Evolutionary conservation across 805 yeast species (phyloP).

Genomic region (Barnettozyma californica): DNA sequence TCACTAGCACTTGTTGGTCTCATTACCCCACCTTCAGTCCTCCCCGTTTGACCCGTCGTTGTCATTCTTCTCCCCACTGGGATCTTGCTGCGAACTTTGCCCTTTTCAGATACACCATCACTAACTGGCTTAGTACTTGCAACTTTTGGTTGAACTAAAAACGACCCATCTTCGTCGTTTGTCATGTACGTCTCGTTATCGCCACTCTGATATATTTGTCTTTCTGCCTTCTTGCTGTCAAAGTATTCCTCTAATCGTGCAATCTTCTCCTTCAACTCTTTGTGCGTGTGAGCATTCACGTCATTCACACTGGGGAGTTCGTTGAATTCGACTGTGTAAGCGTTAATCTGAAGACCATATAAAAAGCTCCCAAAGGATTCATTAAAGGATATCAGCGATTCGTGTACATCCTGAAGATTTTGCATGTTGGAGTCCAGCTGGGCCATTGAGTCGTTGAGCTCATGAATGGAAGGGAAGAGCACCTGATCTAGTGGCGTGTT

Average conservation of each 20-base stretch:
- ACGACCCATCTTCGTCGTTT: constrained; percentile 28
- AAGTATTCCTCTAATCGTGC: constrained; percentile 17
- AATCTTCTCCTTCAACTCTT: constrained; percentile 20
- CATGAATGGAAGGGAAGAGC: constrained; percentile 36
- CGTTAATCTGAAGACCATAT: constrained; percentile 77
- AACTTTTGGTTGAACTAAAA: constrained; percentile 24
- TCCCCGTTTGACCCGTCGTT: constrained; percentile 7
- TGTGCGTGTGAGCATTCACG: constrained; percentile 10
- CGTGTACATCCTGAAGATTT: constrained; percentile 54
- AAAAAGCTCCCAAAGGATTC: constrained; percentile 74
- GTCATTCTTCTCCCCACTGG: constrained; percentile 10
- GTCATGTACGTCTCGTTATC: constrained; percentile 28
- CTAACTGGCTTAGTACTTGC: background rate
- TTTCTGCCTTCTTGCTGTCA: constrained; percentile 3
- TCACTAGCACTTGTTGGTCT: constrained; percentile 23
- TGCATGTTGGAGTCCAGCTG: constrained; percentile 56
- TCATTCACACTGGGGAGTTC: constrained; percentile 18
- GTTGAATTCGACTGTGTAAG: constrained; percentile 77
- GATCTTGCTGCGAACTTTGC: constrained; percentile 7
- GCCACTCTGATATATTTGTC: background rate
- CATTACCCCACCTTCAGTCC: constrained; percentile 7
- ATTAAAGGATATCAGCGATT: constrained; percentile 58
- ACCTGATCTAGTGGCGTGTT: constrained; percentile 37
- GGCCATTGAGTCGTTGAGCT: constrained; percentile 42
- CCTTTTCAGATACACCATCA: constrained; percentile 1